Evolutionary conservation across 2,329 filamentous ascomycete genomes (phyloP).

Genomic region (Epichloe amarillans): DNA sequence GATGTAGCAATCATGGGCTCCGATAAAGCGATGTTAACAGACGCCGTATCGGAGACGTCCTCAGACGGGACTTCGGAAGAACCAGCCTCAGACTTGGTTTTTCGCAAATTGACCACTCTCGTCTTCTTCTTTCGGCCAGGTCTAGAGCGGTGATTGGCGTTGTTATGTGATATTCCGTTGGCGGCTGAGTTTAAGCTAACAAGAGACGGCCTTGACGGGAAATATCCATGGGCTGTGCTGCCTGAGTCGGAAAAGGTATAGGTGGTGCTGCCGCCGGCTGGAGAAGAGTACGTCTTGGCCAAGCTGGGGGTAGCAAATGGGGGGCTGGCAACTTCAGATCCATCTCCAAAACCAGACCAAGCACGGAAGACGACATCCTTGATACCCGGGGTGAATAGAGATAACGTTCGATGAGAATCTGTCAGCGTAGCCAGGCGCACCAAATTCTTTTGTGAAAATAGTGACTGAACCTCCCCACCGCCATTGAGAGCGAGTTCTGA

Average conservation of each 20-base stretch:
- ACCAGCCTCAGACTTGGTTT: constrained; percentile 39
- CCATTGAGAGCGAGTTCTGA: constrained; percentile 68
- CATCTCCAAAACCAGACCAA: constrained; percentile 70
- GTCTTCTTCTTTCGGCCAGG: constrained; percentile 68
- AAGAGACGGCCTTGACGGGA: constrained; percentile 56
- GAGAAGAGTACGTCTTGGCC: constrained; percentile 49
- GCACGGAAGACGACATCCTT: constrained; percentile 82
- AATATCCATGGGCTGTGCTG: constrained; percentile 47
- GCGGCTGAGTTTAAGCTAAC: constrained; percentile 47
- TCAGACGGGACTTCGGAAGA: constrained; percentile 36
- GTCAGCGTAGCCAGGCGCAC: constrained; percentile 69
- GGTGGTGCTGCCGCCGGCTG: constrained; percentile 43
- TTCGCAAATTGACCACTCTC: constrained; percentile 69
- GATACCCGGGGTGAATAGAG: constrained; percentile 84
- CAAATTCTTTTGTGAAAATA: constrained; percentile 93
- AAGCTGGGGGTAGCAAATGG: constrained; percentile 37
- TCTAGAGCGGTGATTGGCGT: constrained; percentile 45
- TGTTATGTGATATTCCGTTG: constrained; percentile 49
- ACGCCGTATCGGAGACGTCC: constrained; percentile 37
- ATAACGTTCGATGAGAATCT: constrained; percentile 81
- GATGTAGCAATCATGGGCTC: constrained; percentile 44
- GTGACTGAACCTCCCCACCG: constrained; percentile 67
- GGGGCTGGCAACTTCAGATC: constrained; percentile 44
- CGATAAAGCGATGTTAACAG: constrained; percentile 45
- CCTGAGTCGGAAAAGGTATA: constrained; percentile 64